phyloP scores from a whole-genome alignment of 1,284 basidiomycete genomes.

The Malassezia dermatis region DNA sequence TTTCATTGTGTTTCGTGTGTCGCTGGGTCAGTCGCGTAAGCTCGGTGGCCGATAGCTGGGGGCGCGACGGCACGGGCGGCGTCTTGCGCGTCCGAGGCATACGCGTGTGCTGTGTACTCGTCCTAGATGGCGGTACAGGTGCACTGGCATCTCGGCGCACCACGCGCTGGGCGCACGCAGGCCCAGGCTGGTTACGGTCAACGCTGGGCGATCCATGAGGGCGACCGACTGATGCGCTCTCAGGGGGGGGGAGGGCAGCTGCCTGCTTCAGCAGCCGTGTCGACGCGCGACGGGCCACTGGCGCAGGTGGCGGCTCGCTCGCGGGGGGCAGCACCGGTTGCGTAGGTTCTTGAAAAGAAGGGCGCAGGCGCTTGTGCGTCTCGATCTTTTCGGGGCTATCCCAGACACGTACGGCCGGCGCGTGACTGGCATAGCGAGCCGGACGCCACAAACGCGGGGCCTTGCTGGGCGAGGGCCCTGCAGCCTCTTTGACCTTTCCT shows the following conservation, averaged over 20 bases:
- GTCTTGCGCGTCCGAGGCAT: background rate
- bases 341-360: background rate
- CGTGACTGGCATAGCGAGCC: background rate
- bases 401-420: conserved; percentile 15
- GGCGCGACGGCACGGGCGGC: background rate
- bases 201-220: background rate
- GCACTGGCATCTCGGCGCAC: too few relatives aligned
- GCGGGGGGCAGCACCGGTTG: background rate
- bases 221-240: too few relatives aligned
- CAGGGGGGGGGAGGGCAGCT: background rate
- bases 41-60: conserved; percentile 7
- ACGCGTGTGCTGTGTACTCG: background rate
- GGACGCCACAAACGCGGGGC: conserved; percentile 2
- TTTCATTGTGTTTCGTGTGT: conserved; percentile 12
- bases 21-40: conserved; percentile 5
- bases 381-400: conserved; percentile 7
- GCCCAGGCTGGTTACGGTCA: background rate
- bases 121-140: too few relatives aligned
- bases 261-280: background rate
- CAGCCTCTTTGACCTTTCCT: background rate
- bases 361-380: background rate
- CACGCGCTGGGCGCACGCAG: too few relatives aligned
- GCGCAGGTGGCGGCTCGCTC: background rate
- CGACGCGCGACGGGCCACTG: background rate
- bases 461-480: background rate